A percentile compares a stretch with the other conserved stretches of the same genome.
Evolutionary conservation across 2,329 filamentous ascomycete genomes (phyloP).

Genomic region (Neophaeococcomyces mojaviensis): DNA sequence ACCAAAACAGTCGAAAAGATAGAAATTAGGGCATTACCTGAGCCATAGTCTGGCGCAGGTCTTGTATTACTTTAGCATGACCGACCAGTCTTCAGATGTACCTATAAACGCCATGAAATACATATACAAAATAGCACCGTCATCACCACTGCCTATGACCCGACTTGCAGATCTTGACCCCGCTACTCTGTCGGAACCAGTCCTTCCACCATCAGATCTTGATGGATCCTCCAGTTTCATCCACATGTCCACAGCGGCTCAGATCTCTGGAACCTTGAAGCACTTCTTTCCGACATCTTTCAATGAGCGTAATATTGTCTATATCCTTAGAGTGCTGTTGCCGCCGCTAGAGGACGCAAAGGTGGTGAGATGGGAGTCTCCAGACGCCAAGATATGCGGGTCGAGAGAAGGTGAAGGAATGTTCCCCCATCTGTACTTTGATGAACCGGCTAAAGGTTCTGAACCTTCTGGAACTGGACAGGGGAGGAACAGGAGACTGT

Average conservation of each 20-base stretch:
- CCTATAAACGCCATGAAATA: conserved; percentile 17
- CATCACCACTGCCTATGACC: conserved; percentile 21
- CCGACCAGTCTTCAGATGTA: no score
- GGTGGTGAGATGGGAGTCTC: conserved; percentile 32
- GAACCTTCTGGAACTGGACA: no score
- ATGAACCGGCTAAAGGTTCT: no score
- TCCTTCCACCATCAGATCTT: conserved; percentile 30
- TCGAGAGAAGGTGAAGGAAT: no score
- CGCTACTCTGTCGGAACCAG: conserved; percentile 22
- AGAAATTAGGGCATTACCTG: no score
- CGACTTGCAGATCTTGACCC: no score
- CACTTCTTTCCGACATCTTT: conserved; percentile 32
- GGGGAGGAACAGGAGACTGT: no score
- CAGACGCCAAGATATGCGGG: conserved; percentile 7
- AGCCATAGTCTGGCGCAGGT: no score
- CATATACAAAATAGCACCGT: conserved; percentile 34
- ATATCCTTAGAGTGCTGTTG: conserved; percentile 28
- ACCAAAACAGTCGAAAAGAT: no score
- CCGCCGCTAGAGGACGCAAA: conserved; percentile 22
- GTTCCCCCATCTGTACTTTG: no score
- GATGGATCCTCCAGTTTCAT: conserved; percentile 32
- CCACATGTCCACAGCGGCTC: conserved; percentile 32
- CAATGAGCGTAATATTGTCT: conserved; percentile 21
- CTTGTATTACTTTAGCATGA: no score
- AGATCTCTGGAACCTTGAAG: conserved; percentile 33